Evolutionary conservation across 2,329 filamentous ascomycete genomes (phyloP).

Genomic region (Myriosclerotinia scirpicola): DNA sequence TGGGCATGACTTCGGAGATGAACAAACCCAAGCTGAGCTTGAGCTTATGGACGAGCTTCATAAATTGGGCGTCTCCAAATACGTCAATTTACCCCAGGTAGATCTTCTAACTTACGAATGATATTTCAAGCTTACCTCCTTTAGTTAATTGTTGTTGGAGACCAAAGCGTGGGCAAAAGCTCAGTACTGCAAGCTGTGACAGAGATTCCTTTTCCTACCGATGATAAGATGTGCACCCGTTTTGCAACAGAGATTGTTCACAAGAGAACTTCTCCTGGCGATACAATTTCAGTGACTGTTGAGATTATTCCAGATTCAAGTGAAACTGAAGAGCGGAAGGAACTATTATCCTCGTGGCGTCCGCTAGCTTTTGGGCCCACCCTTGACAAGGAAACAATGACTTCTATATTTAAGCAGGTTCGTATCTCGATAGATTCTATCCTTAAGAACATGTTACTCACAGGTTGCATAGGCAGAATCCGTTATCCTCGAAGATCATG

Average conservation of each 20-base stretch:
- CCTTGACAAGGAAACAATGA: constrained; percentile 11
- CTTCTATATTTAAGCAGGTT: constrained; percentile 11
- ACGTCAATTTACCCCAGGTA: constrained; percentile 29
- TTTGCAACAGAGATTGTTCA: constrained; percentile 49
- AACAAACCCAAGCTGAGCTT: constrained; percentile 27
- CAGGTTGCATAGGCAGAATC: background rate
- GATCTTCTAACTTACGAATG: background rate
- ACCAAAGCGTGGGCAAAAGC: constrained; percentile 44
- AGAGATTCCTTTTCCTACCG: constrained; percentile 43
- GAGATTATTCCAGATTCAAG: constrained; percentile 13
- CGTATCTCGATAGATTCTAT: background rate
- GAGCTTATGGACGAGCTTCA: constrained; percentile 31
- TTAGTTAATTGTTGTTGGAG: constrained; percentile 43
- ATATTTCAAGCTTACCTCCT: background rate
- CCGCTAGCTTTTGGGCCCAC: constrained; percentile 1
- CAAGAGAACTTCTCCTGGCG: constrained; percentile 27
- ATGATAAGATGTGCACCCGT: constrained; percentile 45
- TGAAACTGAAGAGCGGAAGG: constrained; percentile 21
- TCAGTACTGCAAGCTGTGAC: constrained; percentile 42
- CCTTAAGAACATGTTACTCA: background rate
- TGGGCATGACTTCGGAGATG: constrained; percentile 27
- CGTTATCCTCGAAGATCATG: background rate
- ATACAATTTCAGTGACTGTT: constrained; percentile 20
- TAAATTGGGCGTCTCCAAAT: constrained; percentile 27
- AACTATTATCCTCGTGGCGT: background rate